phyloP scores from a whole-genome alignment of 768 basidiomycete genomes.

The Rhizopogon rudus region DNA sequence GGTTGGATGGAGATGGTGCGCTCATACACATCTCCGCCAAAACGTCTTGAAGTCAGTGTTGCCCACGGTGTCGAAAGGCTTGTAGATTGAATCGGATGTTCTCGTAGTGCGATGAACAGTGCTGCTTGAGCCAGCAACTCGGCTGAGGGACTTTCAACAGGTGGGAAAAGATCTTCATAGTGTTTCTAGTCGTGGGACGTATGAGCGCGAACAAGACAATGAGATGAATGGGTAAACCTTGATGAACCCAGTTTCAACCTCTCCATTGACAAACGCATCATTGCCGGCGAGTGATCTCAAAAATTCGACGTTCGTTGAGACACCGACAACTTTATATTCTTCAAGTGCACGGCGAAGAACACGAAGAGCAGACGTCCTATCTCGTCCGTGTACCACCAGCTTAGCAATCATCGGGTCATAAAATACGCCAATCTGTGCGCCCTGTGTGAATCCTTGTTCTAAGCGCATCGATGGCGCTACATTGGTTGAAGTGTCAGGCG shows the following conservation, averaged over 20 bases:
- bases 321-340: constrained; percentile 87
- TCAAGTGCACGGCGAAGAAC: constrained; percentile 77
- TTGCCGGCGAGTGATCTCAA: constrained; percentile 74
- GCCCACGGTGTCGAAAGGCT: constrained; percentile 56
- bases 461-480: constrained; percentile 70
- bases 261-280: constrained; percentile 65
- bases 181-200: constrained; percentile 59
- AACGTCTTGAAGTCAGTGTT: constrained; percentile 66
- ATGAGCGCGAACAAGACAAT: neutral
- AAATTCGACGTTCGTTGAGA: constrained; percentile 91
- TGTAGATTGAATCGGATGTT: constrained; percentile 33
- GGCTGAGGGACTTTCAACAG: constrained; percentile 49
- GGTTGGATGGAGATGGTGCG: constrained; percentile 58
- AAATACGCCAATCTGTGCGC: constrained; percentile 78
- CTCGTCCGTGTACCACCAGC: constrained; percentile 82
- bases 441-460: constrained; percentile 83
- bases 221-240: constrained; percentile 34
- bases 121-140: constrained; percentile 76
- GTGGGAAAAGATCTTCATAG: constrained; percentile 74
- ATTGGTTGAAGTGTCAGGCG: constrained; percentile 11
- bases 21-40: constrained; percentile 68
- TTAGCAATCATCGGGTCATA: constrained; percentile 94
- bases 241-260: constrained; percentile 93
- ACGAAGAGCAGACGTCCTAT: constrained; percentile 79
- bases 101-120: constrained; percentile 67